Percentiles rank a stretch among this genome's conserved stretches.
Conservation (phyloP, 805 yeast genomes). For the Cyberlindnera mycetangii region DNA sequence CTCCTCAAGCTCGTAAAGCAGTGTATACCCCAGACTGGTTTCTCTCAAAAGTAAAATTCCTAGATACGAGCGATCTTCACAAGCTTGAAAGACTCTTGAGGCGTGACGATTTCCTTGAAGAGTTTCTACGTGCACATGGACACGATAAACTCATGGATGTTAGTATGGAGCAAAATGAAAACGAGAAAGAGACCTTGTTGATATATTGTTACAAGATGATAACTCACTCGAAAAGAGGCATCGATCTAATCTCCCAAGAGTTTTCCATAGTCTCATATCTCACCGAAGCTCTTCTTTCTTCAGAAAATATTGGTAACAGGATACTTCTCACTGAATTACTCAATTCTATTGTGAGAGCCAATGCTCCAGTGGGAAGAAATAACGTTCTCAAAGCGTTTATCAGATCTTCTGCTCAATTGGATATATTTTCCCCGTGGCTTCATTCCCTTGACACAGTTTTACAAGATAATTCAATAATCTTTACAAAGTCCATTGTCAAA, state of each 20-base stretch:
- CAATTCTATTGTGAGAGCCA: constrained; percentile 28
- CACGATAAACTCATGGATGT: constrained; percentile 45
- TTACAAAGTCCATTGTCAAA: constrained; percentile 20
- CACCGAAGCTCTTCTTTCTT: constrained; percentile 42
- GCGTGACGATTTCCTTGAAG: constrained; percentile 28
- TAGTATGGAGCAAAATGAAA: constrained; percentile 43
- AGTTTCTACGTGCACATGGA: constrained; percentile 50
- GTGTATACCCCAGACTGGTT: constrained; percentile 23
- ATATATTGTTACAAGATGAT: constrained; percentile 50
- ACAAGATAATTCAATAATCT: constrained; percentile 18
- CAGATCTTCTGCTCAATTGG: constrained; percentile 14
- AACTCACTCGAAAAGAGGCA: constrained; percentile 33
- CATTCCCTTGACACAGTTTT: constrained; percentile 10
- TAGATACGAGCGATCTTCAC: constrained; percentile 22
- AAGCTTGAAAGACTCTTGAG: constrained; percentile 25
- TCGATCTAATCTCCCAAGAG: constrained; percentile 27
- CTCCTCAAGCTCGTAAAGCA: background rate
- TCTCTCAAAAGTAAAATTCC: constrained; percentile 12
- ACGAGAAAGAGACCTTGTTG: constrained; percentile 48
- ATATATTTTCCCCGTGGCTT: constrained; percentile 25
- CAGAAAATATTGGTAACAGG: constrained; percentile 51
- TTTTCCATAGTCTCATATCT: constrained; percentile 32
- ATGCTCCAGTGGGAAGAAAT: constrained; percentile 30
- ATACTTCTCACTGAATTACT: constrained; percentile 54
- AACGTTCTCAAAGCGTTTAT: constrained; percentile 27